Evolutionary conservation across 2,329 filamentous ascomycete genomes (phyloP), one percentile per base, ranked within the genome.

Genomic region (Pseudopyrenochaeta lycopersici): DNA sequence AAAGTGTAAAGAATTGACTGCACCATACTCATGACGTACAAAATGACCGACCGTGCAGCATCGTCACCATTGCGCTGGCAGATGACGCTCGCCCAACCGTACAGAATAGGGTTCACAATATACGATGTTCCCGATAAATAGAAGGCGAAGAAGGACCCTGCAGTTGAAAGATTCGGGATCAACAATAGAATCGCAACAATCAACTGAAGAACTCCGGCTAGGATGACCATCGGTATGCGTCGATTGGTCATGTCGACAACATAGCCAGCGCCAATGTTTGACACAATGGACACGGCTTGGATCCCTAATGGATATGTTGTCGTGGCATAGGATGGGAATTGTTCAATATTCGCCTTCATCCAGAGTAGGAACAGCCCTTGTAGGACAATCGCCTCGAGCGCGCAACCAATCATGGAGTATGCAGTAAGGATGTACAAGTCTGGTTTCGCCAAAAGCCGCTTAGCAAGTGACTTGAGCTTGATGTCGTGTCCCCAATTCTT

Each of bases 281-380:
- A 84, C 0, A 82, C 70, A 31, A 87, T 86, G 2, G 84, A 85
- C 0, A 82, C 80, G 0, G 83, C 84, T 0, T 84, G 80, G 0
- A 87, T 81, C 1, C 83, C 84, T 0, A 84, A 81, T 0, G 84
- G 84, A 43, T 85, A 86, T 59, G 84, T 82, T 62, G 86, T 87
- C 10, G 82, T 77, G 58, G 86, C 81, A 0, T 77, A 44, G 0
- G 84, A 75, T 0, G 76, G 64, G 40, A 68, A 67, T 14, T 59
- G 41, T 11, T 39, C 41, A 9, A 58, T 52, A 29, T 68, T 45
- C 15, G 61, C 57, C 38, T 66, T 68, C 56, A 68, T 62, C 64
- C 64, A 68, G 5, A 68, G 54, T 2, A 69, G 43, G 35, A 69
- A 69, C 5, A 69, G 62, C 0, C 65, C 65, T 30, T 68, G 65